Evolutionary conservation across 768 basidiomycete species (phyloP).

Genomic region (Panellus pusillus): DNA sequence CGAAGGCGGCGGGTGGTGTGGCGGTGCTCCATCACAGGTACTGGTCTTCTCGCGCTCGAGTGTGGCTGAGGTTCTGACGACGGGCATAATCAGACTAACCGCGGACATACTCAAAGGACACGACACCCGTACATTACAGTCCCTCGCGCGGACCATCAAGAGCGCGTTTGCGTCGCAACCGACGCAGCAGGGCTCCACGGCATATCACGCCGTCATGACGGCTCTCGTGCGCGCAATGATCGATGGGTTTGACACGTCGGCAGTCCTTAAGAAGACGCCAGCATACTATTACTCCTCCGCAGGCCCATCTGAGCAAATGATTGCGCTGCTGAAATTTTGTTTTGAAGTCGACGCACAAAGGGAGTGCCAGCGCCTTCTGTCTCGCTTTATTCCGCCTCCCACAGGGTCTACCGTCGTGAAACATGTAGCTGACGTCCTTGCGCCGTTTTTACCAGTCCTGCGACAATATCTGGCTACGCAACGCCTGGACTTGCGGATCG

Average conservation of each 20-base stretch:
- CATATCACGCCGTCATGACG: background rate
- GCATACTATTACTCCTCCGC: background rate
- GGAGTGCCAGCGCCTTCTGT: conserved; percentile 8
- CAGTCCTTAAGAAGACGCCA: background rate
- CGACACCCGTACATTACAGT: background rate
- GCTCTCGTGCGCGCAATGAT: conserved; percentile 5
- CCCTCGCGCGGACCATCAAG: background rate
- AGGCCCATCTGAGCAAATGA: background rate
- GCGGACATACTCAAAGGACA: conserved; percentile 9
- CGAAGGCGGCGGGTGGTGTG: conserved; percentile 9
- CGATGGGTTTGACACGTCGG: conserved; percentile 4
- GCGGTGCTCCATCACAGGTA: conserved; percentile 12
- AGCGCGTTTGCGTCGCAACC: conserved; percentile 2
- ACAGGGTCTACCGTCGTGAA: background rate
- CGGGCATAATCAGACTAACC: conserved; percentile 1
- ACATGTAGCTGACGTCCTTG: conserved; percentile 13
- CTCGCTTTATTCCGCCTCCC: conserved; percentile 9
- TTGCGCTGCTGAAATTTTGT: conserved; percentile 17
- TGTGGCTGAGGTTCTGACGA: background rate
- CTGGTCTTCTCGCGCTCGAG: background rate
- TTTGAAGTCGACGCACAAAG: conserved; percentile 13
- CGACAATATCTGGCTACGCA: conserved; percentile 3
- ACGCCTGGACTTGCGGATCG: conserved; percentile 1
- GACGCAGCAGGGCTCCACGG: background rate
- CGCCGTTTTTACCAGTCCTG: conserved; percentile 16